Base-by-base conservation (phyloP, 2,329 filamentous ascomycete genomes). In the Purpureocillium takamizusanense region DNA sequence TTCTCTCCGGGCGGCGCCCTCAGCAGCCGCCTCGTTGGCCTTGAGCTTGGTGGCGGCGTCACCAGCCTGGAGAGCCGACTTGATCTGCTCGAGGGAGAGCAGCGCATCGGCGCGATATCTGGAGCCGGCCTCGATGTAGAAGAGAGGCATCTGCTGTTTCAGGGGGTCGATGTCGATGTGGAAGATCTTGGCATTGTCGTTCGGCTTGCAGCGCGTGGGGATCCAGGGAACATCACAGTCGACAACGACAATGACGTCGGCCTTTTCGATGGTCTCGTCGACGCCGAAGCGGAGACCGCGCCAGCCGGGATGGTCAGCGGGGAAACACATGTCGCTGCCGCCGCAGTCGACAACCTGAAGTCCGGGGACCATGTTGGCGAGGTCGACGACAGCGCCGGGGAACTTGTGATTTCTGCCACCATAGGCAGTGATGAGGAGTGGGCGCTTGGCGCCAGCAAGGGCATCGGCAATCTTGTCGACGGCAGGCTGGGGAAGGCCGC, bases 181-280 rank as follows among this genome's bases (percentile, higher is more conserved):
- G 59, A 75, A 81, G 39, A 83, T 62, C 44, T 65, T 67, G 15
- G 72, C 71, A 13, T 69, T 65, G 3, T 63, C 56, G 2, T 57
- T 57, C 0, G 78, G 78, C 46, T 67, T 67, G 57, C 74, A 78
- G 13, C 78, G 77, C 0, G 86, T 92, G n/a, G 82, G 80, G 39
- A 95, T 88, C 87, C 88, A 95, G 0, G 89, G 89, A 0, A 95
- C 87, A 53, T 95, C 89, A 46, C 87, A 94, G 59, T 95, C 84
- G 17, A 94, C 55, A 3, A 95, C 81, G 1, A 95, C 48, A 42
- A 95, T 94, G 10, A 87, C 76, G 56, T 95, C 90, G 1, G 89
- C 86, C 0, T 77, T 77, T 42, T 70, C 74, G 54, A 95, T 85
- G 31, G 71, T 69, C 2, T 85, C 77, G 37, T 94, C 83, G 3